Conservation (phyloP, 352 stramenopile genomes). For the Peronospora tabacina region DNA sequence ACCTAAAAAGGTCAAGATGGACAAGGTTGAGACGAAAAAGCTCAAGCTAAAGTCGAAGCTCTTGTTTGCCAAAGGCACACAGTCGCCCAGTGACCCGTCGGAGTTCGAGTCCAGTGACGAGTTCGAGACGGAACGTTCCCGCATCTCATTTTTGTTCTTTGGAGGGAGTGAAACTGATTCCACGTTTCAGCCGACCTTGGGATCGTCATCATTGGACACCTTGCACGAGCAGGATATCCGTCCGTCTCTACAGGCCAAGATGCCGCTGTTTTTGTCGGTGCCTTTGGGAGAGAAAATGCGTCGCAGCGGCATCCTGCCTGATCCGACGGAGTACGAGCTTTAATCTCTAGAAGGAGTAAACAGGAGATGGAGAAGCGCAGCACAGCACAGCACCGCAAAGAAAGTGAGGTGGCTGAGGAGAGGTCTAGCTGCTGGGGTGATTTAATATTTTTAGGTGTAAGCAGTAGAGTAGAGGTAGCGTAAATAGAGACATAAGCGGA, state of each 20-base stretch:
- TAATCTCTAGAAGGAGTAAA: slow-evolving; percentile 10
- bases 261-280: slow-evolving; percentile 64
- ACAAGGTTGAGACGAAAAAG: slow-evolving; percentile 12
- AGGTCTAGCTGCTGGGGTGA: slow-evolving; percentile 1
- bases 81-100: slow-evolving; percentile 22
- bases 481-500: slow-evolving; percentile 12
- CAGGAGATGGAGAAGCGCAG: neutral
- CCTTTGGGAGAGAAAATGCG: slow-evolving; percentile 35
- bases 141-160: slow-evolving; percentile 52
- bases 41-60: slow-evolving; percentile 14
- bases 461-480: slow-evolving; percentile 24
- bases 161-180: slow-evolving; percentile 44
- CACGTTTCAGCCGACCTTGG: slow-evolving; percentile 41
- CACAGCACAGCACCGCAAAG: neutral
- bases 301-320: slow-evolving; percentile 36
- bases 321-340: slow-evolving; percentile 54
- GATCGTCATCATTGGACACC: slow-evolving; percentile 28
- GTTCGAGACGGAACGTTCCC: slow-evolving; percentile 13
- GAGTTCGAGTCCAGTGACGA: slow-evolving; percentile 34
- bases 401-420: neutral
- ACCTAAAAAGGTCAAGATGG: slow-evolving; percentile 20
- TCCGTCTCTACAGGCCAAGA: slow-evolving; percentile 43
- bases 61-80: slow-evolving; percentile 7
- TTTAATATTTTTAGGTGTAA: slow-evolving; percentile 31
- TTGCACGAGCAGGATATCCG: slow-evolving; percentile 49